Conservation (phyloP, 306 rosid species). For the Citrullus mucosospermus region DNA sequence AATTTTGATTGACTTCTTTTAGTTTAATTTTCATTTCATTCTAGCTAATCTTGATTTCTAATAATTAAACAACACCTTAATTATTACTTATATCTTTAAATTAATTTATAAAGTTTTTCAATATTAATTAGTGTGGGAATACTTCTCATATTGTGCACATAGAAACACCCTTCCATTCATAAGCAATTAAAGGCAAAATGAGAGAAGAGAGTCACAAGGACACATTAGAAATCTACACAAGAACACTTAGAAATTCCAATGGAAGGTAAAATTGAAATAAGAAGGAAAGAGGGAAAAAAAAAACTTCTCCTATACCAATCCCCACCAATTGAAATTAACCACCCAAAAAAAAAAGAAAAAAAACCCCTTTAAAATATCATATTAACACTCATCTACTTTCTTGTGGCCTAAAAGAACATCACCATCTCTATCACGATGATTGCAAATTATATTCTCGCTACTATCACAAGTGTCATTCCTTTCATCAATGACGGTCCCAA, state of each 20-base stretch:
- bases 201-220: constrained; percentile 6
- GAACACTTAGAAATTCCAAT: constrained; percentile 38
- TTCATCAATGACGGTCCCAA: neutral
- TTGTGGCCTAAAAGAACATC: constrained; percentile 42
- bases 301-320: constrained; percentile 83
- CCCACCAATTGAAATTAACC: constrained; percentile 41
- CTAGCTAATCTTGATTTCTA: no score
- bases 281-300: neutral
- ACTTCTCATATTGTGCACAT: neutral
- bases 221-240: constrained; percentile 7
- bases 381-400: constrained; percentile 38
- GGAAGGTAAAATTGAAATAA: constrained; percentile 8
- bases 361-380: neutral
- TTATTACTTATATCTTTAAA: no score
- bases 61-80: accelerated
- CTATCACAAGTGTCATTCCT: neutral
- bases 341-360: neutral
- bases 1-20: no score
- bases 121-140: no score
- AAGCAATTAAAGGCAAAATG: constrained; percentile 15
- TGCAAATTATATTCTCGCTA: neutral
- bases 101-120: no score
- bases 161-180: constrained; percentile 17
- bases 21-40: no score
- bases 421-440: neutral